Conservation (phyloP, 1,284 basidiomycete genomes). For the Sanghuangporus baumii region DNA sequence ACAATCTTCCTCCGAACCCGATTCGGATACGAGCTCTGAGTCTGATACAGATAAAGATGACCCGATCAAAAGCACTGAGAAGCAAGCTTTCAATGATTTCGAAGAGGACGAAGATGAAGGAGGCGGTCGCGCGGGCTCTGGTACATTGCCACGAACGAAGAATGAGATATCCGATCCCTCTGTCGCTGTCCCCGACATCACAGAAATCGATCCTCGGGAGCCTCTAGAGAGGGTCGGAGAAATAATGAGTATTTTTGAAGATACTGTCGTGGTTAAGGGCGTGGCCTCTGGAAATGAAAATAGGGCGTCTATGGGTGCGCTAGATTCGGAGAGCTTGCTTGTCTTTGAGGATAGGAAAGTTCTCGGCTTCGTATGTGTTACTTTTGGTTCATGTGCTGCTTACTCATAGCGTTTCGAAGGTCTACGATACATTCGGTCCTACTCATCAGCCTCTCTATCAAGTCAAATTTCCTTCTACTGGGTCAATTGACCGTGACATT, state of each 20-base stretch:
- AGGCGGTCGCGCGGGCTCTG: conserved; percentile 11
- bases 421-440: conserved; percentile 89
- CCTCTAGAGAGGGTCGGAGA: conserved; percentile 67
- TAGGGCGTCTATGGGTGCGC: conserved; percentile 48
- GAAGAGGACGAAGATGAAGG: conserved; percentile 28
- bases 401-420: conserved; percentile 36
- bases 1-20: conserved; percentile 13
- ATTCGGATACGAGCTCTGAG: conserved; percentile 11
- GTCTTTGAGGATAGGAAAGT: conserved; percentile 82
- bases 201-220: conserved; percentile 39
- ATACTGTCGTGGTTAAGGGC: conserved; percentile 67
- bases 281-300: conserved; percentile 36
- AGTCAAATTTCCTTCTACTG: conserved; percentile 58
- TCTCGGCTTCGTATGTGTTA: conserved; percentile 66
- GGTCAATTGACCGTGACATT: conserved; percentile 51
- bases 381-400: not conserved
- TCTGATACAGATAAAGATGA: conserved; percentile 10
- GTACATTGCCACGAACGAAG: conserved; percentile 16
- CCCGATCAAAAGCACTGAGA: not conserved
- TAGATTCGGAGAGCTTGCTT: conserved; percentile 83
- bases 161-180: conserved; percentile 32
- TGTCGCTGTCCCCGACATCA: conserved; percentile 32
- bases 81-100: conserved; percentile 16
- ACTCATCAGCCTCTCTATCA: conserved; percentile 82
- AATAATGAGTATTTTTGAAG: conserved; percentile 65